A percentile compares a stretch with the other conserved stretches of the same genome.
These are phyloP conservation scores for Populus hybrid DNA, from an alignment of 441 rosid genomes.

Conservation along the genomic window DNA sequence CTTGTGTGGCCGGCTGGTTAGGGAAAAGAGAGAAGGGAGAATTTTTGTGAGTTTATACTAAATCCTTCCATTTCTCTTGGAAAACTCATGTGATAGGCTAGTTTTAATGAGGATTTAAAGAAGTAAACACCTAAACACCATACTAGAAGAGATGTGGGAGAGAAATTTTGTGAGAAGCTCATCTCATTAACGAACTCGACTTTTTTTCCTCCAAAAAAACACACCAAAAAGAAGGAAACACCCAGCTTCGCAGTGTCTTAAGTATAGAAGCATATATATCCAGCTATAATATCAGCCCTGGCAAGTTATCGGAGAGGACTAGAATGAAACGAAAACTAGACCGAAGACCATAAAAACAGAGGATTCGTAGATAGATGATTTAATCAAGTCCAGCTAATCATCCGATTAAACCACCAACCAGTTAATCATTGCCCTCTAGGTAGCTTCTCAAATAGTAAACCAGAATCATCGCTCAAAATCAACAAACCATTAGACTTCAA, in stretches of 20 bases:
- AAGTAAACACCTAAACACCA: background rate
- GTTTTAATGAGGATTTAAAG: background rate
- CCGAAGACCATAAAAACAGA: background rate
- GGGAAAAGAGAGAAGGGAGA: too few relatives aligned
- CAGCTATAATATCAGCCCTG: background rate
- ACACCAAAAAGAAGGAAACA: too few relatives aligned
- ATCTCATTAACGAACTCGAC: too few relatives aligned
- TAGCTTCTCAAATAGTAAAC: background rate
- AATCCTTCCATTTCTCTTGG: too few relatives aligned
- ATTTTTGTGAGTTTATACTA: too few relatives aligned
- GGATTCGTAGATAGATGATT: background rate
- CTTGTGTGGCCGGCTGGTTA: too few relatives aligned
- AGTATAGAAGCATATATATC: too few relatives aligned
- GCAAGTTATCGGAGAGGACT: background rate
- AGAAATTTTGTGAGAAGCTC: background rate
- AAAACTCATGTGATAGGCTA: background rate
- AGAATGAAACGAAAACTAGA: background rate
- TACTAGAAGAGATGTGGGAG: background rate
- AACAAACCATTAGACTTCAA: too few relatives aligned
- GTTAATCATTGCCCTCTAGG: background rate
- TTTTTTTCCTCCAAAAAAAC: too few relatives aligned
- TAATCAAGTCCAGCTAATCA: too few relatives aligned
- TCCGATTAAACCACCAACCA: background rate
- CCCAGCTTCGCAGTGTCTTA: too few relatives aligned
- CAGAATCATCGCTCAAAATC: background rate